Conservation (phyloP, 768 basidiomycete species). For the Nevesoporus exiguus region DNA sequence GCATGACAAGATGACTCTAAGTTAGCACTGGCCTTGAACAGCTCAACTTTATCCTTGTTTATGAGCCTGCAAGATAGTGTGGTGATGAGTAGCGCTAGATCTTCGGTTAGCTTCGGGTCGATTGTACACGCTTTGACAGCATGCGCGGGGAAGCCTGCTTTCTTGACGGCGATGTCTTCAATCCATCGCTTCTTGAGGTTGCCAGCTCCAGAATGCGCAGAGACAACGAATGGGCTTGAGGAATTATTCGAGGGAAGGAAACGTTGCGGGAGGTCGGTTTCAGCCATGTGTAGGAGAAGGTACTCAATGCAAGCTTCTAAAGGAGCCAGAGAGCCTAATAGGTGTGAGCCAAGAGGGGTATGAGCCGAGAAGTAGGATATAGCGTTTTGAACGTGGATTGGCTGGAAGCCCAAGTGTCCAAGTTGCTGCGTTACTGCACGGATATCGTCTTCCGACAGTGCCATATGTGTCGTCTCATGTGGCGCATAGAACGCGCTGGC, state of each 20-base stretch:
- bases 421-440: conserved; percentile 53
- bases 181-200: conserved; percentile 75
- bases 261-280: conserved; percentile 78
- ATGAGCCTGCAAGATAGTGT: conserved; percentile 53
- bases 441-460: conserved; percentile 42
- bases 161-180: conserved; percentile 74
- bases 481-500: conserved; percentile 49
- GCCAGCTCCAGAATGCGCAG: conserved; percentile 57
- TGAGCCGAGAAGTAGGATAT: conserved; percentile 54
- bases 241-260: conserved; percentile 66
- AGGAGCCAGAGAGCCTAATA: conserved; percentile 57
- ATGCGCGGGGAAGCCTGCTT: conserved; percentile 78
- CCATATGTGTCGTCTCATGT: conserved; percentile 31
- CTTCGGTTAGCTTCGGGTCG: conserved; percentile 37
- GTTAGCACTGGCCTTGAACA: conserved; percentile 35
- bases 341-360: conserved; percentile 56
- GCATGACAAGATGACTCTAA: conserved; percentile 11
- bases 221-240: conserved; percentile 66
- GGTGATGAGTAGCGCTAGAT: conserved; percentile 55
- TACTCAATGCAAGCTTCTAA: conserved; percentile 83
- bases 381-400: conserved; percentile 47
- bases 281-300: conserved; percentile 77
- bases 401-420: conserved; percentile 61
- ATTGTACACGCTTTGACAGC: conserved; percentile 55
- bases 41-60: conserved; percentile 37